Percentiles rank a stretch among this genome's conserved stretches.
Conservation (phyloP, 192 early-diverging fungal species). For the Backusella tarrabulga region DNA sequence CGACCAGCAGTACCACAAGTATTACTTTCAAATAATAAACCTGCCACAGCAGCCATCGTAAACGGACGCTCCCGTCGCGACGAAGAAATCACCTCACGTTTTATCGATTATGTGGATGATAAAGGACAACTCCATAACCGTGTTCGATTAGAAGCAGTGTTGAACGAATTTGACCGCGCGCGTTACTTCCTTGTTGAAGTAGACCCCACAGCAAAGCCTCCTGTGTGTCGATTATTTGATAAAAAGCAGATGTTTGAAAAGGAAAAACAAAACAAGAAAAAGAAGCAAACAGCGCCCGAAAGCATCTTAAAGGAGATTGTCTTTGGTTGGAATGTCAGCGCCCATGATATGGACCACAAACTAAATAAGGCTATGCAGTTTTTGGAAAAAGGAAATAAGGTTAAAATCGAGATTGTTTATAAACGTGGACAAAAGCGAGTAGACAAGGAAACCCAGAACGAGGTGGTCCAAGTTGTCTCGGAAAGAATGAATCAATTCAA, state of each 20-base stretch:
- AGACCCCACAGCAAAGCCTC: conserved; percentile 30
- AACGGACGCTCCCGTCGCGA: conserved; percentile 41
- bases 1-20: background rate
- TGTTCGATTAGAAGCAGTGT: conserved; percentile 20
- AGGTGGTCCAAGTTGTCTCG: conserved; percentile 37
- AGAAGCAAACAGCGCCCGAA: conserved; percentile 36
- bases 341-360: conserved; percentile 52
- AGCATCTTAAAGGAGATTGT: conserved; percentile 43
- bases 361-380: conserved; percentile 43
- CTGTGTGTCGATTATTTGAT: conserved; percentile 51
- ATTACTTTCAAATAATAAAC: background rate
- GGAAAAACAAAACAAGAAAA: conserved; percentile 45
- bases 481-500: conserved; percentile 29
- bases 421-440: conserved; percentile 41
- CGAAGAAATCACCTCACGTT: conserved; percentile 48
- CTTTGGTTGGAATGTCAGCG: conserved; percentile 51
- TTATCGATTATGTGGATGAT: conserved; percentile 43
- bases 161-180: conserved; percentile 42
- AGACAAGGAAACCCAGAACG: conserved; percentile 33
- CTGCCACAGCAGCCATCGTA: background rate
- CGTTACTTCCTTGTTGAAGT: conserved; percentile 51
- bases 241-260: conserved; percentile 54
- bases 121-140: conserved; percentile 40
- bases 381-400: conserved; percentile 50
- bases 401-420: conserved; percentile 47